Evolutionary conservation across 2,329 filamentous ascomycete genomes (phyloP), one percentile per base, ranked within the genome.

Genomic region (Aspergillus unguis): DNA sequence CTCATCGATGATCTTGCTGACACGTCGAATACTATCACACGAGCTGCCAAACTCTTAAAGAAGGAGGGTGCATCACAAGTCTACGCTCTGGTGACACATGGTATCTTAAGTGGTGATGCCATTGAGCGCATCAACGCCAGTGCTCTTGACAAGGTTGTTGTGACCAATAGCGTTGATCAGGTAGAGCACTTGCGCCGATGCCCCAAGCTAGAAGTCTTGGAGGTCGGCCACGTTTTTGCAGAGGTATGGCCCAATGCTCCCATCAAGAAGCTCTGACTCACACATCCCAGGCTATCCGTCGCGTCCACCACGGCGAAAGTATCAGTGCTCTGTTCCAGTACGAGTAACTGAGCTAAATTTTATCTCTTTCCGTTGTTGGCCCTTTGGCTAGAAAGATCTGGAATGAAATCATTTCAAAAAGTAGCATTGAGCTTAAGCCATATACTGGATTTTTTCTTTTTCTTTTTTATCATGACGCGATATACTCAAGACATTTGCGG

Each of bases 231-330:
- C 61, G 86, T 96, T 53, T 96, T 97, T 70, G 92, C 90, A 54
- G 92, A 97, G 80, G 90, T 84, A 70, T 63, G 72, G 8, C 25
- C 29, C 35, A 35, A 10, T 32, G 23, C 11, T 68, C 44, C 10
- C 31, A 49, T 42, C 28, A 27, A 53, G 29, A 29, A 8, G 33
- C 29, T 42, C 64, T 55, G 63, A 65, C 66, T 70, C 58, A 70
- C 53, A 42, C 11, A 8, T 53, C 61, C 17, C 52, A 85, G 83
- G 85, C 94, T 46, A 96, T 97, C 63, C 88, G 94, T 58, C 85
- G 94, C 58, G 92, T 97, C 54, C 94, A 99, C 74, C 92, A 97
- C 72, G 94, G 94, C 65, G 94, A 99, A 77, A 96, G 90, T 66
- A 96, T 99, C 75, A 96, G 91, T 70, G 90, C 94, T 56, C 81